Base-by-base conservation (phyloP, 2,329 filamentous ascomycete species). In the Tolypocladium sp. region DNA sequence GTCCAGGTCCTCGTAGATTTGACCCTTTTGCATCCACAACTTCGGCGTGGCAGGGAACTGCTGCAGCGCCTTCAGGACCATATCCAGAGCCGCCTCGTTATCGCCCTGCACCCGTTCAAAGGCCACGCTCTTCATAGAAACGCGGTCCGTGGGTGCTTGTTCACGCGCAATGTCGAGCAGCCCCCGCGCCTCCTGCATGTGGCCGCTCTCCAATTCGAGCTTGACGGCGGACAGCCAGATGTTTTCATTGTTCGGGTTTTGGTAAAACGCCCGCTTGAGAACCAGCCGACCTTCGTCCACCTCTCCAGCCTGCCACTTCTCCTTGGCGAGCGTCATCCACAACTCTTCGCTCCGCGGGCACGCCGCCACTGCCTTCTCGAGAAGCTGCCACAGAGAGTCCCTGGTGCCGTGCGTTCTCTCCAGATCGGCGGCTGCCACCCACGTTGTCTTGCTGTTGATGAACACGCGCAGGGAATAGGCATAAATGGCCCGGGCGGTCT, bases 11-110 rank as follows among this genome's bases (percentile, higher is more conserved):
- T 97, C 90, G 79, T 99, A 99, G 63, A 97, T 94, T 71, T 99
- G 94, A 0, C 95, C 94, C 76, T 99, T 99, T 79, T 96, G 90
- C 90, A 97, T 97, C 88, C 93, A 97, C 30, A 99, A 81, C 75
- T 97, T 97, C 57, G 91, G 82, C 15, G 89, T 85, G 52, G 86
- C 84, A 1, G 94, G 93, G 77, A 96, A 99, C 12, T 91, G 82
- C 64, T 92, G 88, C 41, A 99, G 78, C 1, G 89, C 94, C 70
- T 95, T 88, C 61, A 92, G 91, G 51, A 90, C 90, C 13, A 99
- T 85, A 67, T 95, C 90, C 17, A 99, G 81, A 0, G 94, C 92
- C 1, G 86, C 85, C 54, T 96, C 91, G 33, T 80, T 80, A 66
- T 94, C 88, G 59, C 87, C 89, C 27, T 91, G 79, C 65, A 96